Base-by-base conservation (phyloP, 2,329 filamentous ascomycete species). In the Pseudogymnoascus sp. region DNA sequence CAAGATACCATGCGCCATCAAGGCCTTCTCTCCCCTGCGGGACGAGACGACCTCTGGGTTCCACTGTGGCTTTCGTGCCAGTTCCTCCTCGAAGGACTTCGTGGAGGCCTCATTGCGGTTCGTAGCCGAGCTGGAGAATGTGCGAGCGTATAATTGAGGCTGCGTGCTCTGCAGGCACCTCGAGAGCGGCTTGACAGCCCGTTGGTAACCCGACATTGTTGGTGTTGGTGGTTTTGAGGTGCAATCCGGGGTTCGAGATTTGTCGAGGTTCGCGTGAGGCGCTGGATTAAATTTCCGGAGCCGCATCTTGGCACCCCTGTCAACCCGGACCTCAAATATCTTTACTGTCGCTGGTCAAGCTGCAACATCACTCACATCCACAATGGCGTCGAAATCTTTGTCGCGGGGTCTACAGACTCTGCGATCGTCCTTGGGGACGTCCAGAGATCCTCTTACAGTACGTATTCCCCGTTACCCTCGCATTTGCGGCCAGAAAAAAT, bases 1-100 rank as follows among this genome's bases (percentile, higher is more conserved):
- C 66, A 84, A 81, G 50, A 86, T 81, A 62, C 90, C 88, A 67
- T 82, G 78, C 72, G 84, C 84, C 72, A 92, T 79, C 62, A 96
- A 80, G 65, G 81, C 82, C 67, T 83, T 81, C 76, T 95, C 89
- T 64, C 86, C 81, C 73, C 80, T 81, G 56, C 78, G 80, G 59
- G 81, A 85, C 47, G 84, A 81, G 26, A 90, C 88, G n/a, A 84
- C 86, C 66, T 83, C 79, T n/a, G 87, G 89, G 73, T 91, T 84
- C 68, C 85, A 76, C 68, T 81, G 77, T n/a, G 69, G 66, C 33
- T 72, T 71, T 35, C 71, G 68, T 66, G 72, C 69, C 59, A 70
- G 70, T 53, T 76, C 76, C 69, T 80, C 56, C 56, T 60, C 37
- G 7, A 60, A 60, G 14, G 56, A 8, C 75, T 68, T 71, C 70